Evolutionary conservation across 2,329 filamentous ascomycete species (phyloP).

Genomic region (Diaporthe nobilis): DNA sequence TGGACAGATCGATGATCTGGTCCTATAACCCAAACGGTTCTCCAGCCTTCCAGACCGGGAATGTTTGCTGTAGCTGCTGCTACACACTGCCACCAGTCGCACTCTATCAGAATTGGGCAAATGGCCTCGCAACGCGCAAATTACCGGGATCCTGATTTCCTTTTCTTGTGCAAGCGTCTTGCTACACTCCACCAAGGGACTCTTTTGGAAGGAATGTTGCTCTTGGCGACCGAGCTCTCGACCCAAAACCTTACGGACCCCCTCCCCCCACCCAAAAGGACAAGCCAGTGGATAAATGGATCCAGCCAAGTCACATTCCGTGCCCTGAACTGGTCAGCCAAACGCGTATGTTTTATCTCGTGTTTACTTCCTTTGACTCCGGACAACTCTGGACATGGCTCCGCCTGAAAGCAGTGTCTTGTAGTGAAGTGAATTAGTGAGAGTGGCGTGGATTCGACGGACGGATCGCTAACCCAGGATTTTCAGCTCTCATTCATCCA

Average conservation of each 20-base stretch:
- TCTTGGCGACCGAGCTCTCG: neutral
- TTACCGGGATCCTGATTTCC: constrained; percentile 14
- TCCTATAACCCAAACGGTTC: neutral
- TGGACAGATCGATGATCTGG: constrained; percentile 22
- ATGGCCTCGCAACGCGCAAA: constrained; percentile 15
- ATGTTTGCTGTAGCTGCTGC: constrained; percentile 25
- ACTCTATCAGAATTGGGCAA: constrained; percentile 3
- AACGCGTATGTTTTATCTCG: constrained; percentile 41
- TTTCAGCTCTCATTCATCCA: constrained; percentile 28
- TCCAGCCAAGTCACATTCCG: constrained; percentile 31
- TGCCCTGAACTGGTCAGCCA: constrained; percentile 30
- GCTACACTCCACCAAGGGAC: neutral
- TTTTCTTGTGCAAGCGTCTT: constrained; percentile 25
- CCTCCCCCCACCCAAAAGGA: neutral
- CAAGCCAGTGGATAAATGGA: constrained; percentile 5
- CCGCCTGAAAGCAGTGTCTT: constrained; percentile 2
- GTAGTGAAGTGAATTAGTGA: neutral
- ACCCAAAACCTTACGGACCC: neutral
- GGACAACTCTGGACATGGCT: constrained; percentile 32
- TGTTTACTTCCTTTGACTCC: constrained; percentile 32
- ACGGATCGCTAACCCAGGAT: constrained; percentile 39
- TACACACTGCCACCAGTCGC: constrained; percentile 8
- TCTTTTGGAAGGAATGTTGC: constrained; percentile 9
- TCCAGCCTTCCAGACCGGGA: constrained; percentile 1
- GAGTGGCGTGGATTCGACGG: constrained; percentile 6